These are phyloP conservation scores for Lichtheimia ramosa DNA, from an alignment of 371 early-diverging fungal species.

Conservation along the genomic window DNA sequence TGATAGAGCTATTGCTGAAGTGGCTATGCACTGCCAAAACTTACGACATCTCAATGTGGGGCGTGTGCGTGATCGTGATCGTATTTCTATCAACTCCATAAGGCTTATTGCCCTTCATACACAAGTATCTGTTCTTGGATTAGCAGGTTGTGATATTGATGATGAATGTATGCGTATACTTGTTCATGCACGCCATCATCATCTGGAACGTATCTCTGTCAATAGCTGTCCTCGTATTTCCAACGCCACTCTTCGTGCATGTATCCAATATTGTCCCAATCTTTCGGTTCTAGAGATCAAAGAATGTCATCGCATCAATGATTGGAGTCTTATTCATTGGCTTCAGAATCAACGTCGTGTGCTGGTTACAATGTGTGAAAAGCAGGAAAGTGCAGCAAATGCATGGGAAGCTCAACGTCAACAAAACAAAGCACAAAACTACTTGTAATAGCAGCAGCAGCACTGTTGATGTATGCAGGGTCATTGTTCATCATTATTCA, in stretches of 20 bases:
- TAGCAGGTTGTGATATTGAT: slow-evolving; percentile 60
- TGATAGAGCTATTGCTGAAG: slow-evolving; percentile 45
- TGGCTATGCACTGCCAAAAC: slow-evolving; percentile 48
- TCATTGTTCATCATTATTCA: too few species aligned
- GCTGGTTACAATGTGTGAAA: slow-evolving; percentile 40
- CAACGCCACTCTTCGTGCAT: slow-evolving; percentile 46
- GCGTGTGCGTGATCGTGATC: slow-evolving; percentile 49
- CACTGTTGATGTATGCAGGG: too few species aligned
- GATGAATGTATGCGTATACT: slow-evolving; percentile 52
- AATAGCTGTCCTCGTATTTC: slow-evolving; percentile 54
- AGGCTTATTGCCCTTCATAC: slow-evolving; percentile 50
- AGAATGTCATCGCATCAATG: slow-evolving; percentile 47
- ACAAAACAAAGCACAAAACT: not conserved
- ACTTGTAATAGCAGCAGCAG: too few species aligned
- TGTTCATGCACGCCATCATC: slow-evolving; percentile 36
- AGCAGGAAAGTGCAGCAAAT: slow-evolving; percentile 32
- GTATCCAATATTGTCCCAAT: slow-evolving; percentile 48
- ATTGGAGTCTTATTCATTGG: slow-evolving; percentile 46
- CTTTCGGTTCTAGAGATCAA: slow-evolving; percentile 62
- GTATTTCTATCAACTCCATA: slow-evolving; percentile 50
- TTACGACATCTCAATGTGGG: slow-evolving; percentile 61
- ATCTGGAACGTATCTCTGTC: slow-evolving; percentile 56
- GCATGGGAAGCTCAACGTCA: slow-evolving; percentile 30
- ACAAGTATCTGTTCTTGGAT: slow-evolving; percentile 48
- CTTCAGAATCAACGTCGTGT: slow-evolving; percentile 29